Percentiles rank a stretch among this genome's conserved stretches.
Conservation (phyloP, 148 eudicot species). For the Gaultheria prostrata region DNA sequence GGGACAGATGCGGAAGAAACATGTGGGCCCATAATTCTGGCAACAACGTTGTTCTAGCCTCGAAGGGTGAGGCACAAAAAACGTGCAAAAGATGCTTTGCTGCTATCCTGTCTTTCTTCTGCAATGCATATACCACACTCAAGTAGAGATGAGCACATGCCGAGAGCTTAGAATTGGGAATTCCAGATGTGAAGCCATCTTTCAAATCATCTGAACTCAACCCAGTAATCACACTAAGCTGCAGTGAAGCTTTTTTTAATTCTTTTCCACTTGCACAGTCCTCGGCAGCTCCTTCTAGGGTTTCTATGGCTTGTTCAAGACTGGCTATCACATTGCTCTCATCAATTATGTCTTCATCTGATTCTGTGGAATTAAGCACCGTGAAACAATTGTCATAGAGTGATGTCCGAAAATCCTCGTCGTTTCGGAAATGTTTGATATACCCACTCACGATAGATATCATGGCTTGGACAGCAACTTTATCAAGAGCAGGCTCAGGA, state of each 20-base stretch:
- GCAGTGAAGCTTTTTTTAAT: slow-evolving; percentile 46
- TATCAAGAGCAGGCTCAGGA: slow-evolving; percentile 41
- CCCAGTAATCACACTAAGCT: slow-evolving; percentile 56
- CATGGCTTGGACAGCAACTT: slow-evolving; percentile 43
- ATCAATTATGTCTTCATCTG: slow-evolving; percentile 25
- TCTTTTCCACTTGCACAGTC: slow-evolving; percentile 34
- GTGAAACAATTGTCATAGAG: slow-evolving; percentile 39
- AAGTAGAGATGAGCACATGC: slow-evolving; percentile 57
- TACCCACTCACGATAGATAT: slow-evolving; percentile 43
- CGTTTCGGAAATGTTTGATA: slow-evolving; percentile 29
- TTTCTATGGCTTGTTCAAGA: slow-evolving; percentile 52
- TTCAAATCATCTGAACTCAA: slow-evolving; percentile 40
- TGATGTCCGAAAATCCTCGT: slow-evolving; percentile 40
- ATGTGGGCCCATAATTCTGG: slow-evolving; percentile 46
- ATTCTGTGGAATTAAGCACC: slow-evolving; percentile 32
- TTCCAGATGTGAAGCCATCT: slow-evolving; percentile 45
- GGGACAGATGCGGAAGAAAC: slow-evolving; percentile 45
- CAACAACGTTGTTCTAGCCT: slow-evolving; percentile 41
- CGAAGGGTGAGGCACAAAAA: slow-evolving; percentile 49
- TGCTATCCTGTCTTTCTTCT: slow-evolving; percentile 44
- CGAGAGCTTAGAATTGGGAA: slow-evolving; percentile 42
- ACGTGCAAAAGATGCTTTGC: slow-evolving; percentile 54
- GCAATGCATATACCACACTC: slow-evolving; percentile 42
- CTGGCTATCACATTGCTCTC: slow-evolving; percentile 45
- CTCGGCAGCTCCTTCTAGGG: slow-evolving; percentile 44